Evolutionary conservation across 371 early-diverging fungal species (phyloP).

Genomic region (Actinomortierella ambigua): DNA sequence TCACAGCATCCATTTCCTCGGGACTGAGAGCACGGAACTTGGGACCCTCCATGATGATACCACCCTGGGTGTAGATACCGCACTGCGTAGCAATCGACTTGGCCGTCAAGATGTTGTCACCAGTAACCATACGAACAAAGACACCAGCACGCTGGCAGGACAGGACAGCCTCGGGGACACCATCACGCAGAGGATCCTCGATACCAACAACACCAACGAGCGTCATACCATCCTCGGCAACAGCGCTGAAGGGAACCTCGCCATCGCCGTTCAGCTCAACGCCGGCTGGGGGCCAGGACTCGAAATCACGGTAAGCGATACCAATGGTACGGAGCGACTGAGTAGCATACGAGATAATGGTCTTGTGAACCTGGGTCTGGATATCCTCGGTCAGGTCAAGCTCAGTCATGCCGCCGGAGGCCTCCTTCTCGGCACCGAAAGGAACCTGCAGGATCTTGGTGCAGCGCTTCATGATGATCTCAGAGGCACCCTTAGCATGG

Average conservation of each 20-base stretch:
- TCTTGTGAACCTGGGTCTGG: conserved; percentile 51
- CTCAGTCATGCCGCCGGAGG: conserved; percentile 49
- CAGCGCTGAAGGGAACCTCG: conserved; percentile 56
- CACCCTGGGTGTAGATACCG: conserved; percentile 65
- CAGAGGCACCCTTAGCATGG: conserved; percentile 88
- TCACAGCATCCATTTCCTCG: conserved; percentile 53
- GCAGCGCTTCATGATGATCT: conserved; percentile 68
- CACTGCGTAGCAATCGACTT: conserved; percentile 73
- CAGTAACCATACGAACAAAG: conserved; percentile 86
- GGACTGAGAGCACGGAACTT: conserved; percentile 62
- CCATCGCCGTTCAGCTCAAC: conserved; percentile 50
- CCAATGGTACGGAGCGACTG: conserved; percentile 72
- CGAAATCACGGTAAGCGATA: conserved; percentile 74
- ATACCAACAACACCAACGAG: conserved; percentile 72
- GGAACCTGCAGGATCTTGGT: conserved; percentile 33
- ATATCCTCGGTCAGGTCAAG: conserved; percentile 55
- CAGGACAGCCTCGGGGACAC: conserved; percentile 70
- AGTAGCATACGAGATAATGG: conserved; percentile 69
- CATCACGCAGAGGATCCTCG: conserved; percentile 75
- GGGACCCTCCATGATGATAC: conserved; percentile 72
- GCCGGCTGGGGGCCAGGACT: conserved; percentile 55
- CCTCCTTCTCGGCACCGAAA: conserved; percentile 15
- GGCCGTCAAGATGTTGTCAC: conserved; percentile 80
- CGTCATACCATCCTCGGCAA: conserved; percentile 52
- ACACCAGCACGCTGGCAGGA: conserved; percentile 79